A percentile compares a stretch with the other conserved stretches of the same genome.
Conservation (phyloP, 2,329 filamentous ascomycete species). For the Lizonia empirigonia region DNA sequence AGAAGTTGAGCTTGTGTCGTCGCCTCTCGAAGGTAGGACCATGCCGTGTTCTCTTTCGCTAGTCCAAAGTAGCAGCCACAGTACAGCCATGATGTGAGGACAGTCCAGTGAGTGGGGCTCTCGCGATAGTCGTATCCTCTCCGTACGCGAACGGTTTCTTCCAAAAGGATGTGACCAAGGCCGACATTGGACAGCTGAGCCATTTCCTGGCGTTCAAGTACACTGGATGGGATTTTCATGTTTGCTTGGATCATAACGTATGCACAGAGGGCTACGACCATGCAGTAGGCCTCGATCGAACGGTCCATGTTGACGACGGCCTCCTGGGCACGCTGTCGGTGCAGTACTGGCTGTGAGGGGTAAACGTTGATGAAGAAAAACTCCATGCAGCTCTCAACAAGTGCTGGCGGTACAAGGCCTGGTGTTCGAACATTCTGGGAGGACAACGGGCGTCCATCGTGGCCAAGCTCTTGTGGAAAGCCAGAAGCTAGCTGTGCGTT, state of each 20-base stretch:
- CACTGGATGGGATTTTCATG: slow-evolving; percentile 50
- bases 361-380: slow-evolving; percentile 68
- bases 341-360: slow-evolving; percentile 67
- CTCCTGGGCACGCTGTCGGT: slow-evolving; percentile 59
- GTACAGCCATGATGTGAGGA: slow-evolving; percentile 68
- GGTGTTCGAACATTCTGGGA: slow-evolving; percentile 54
- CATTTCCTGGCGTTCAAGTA: slow-evolving; percentile 55
- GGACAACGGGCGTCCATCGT: slow-evolving; percentile 51
- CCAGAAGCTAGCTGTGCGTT: slow-evolving; percentile 53
- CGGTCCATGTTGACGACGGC: slow-evolving; percentile 58
- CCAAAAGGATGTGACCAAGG: slow-evolving; percentile 61
- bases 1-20: slow-evolving; percentile 65
- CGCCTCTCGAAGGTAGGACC: slow-evolving; percentile 66
- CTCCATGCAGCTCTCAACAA: slow-evolving; percentile 62
- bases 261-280: slow-evolving; percentile 58
- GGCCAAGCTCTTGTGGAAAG: slow-evolving; percentile 45
- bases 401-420: slow-evolving; percentile 56
- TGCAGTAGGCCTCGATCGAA: slow-evolving; percentile 62
- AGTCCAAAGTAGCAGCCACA: slow-evolving; percentile 67
- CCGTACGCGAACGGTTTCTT: slow-evolving; percentile 63
- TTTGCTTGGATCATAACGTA: slow-evolving; percentile 58
- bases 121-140: slow-evolving; percentile 65
- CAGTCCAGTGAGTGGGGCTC: slow-evolving; percentile 59
- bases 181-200: slow-evolving; percentile 51
- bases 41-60: slow-evolving; percentile 65